A percentile compares a stretch with the other conserved stretches of the same genome.
Conservation (phyloP, 2,329 filamentous ascomycete species). For the Phaeosphaeriaceae sp. region DNA sequence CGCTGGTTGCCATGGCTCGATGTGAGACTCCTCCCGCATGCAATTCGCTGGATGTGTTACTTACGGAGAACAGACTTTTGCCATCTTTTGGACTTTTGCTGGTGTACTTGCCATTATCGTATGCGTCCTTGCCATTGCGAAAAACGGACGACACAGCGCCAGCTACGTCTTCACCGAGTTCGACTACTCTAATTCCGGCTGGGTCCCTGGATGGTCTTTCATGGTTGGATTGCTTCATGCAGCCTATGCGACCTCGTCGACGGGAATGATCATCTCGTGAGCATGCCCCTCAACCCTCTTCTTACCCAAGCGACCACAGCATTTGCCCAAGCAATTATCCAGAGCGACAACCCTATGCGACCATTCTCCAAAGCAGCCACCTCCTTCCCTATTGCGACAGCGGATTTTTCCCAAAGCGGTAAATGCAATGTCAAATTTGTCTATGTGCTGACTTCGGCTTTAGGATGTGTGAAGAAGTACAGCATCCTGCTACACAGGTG, state of each 20-base stretch:
- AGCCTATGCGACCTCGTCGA: conserved; percentile 76
- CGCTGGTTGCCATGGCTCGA: conserved; percentile 66
- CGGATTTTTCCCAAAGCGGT: conserved; percentile 21
- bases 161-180: conserved; percentile 73
- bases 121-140: conserved; percentile 69
- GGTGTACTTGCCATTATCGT: conserved; percentile 71
- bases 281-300: conserved; percentile 40
- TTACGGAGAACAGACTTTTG: conserved; percentile 63
- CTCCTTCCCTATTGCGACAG: conserved; percentile 23
- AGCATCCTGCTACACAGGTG: conserved; percentile 70
- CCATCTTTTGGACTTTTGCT: conserved; percentile 77
- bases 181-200: conserved; percentile 69
- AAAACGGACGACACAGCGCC: conserved; percentile 69
- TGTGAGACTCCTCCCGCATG: conserved; percentile 59
- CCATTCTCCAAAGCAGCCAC: conserved; percentile 18
- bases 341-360: conserved; percentile 26
- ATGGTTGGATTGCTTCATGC: conserved; percentile 75
- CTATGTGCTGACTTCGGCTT: conserved; percentile 32
- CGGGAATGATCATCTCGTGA: conserved; percentile 81
- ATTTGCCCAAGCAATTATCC: conserved; percentile 27
- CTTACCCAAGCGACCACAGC: conserved; percentile 40
- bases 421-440: conserved; percentile 13
- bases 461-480: conserved; percentile 77
- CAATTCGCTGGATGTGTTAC: conserved; percentile 22
- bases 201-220: conserved; percentile 75